Evolutionary conservation across 2,329 filamentous ascomycete genomes (phyloP), one percentile per base, ranked within the genome.

Genomic region (Fusarium continuum): DNA sequence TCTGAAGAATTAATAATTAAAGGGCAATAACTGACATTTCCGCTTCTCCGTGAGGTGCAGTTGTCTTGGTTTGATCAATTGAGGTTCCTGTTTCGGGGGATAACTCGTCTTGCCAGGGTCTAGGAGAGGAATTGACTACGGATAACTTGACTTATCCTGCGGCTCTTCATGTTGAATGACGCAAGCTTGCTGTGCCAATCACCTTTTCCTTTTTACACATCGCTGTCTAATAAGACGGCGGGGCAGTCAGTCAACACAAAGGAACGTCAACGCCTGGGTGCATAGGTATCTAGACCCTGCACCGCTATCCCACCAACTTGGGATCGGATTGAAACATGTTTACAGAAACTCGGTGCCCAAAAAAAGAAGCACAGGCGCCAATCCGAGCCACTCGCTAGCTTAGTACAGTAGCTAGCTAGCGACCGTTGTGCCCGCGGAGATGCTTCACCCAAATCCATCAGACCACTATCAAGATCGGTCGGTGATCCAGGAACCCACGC

Each of bases 11-110:
- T n/a, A n/a, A n/a, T n/a, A 58, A 47, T 43, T 61, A 38, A 58
- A 35, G 34, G 22, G 35, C 31, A 38, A 50, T 23, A 34, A 45
- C 41, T 65, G 49, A 14, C 41, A 70, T 70, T 70, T 70, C 68
- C 68, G 68, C 64, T 61, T 70, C 68, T 70, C 68, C 68, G 68
- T 52, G 34, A 43, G n/a, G 32, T 43, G 14, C 20, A 38, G 28
- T 19, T 46, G 7, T 46, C 25, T 55, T 16, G 7, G 16, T 14
- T n/a, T 20, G 43, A 19, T 35, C 23, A 35, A 51, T 41, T 49
- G 25, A 35, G 14, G n/a, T 22, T n/a, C 43, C 36, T 40, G 19
- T n/a, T n/a, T 19, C 34, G 20, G 10, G n/a, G 35, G 29, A 36
- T 23, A 13, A 11, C 25, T 23, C 13, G 5, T 7, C 4, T n/a